These are phyloP conservation scores for Seiridium unicorne DNA, from an alignment of 2,329 filamentous ascomycete genomes.

Conservation along the genomic window DNA sequence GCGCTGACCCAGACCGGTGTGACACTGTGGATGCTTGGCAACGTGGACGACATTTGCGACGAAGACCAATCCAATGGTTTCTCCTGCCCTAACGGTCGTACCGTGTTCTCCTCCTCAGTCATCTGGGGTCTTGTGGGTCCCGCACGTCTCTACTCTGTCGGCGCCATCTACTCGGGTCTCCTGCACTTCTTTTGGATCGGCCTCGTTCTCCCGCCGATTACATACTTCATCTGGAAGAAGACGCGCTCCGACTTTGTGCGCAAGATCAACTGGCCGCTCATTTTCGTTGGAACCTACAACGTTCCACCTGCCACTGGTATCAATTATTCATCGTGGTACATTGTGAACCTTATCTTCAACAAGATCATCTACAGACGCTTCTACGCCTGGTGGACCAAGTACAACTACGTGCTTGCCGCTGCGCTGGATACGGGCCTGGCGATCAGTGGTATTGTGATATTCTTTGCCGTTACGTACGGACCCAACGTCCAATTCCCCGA, in stretches of 20 bases:
- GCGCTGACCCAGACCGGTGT: conserved; percentile 40
- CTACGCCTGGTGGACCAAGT: conserved; percentile 47
- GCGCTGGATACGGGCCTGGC: conserved; percentile 31
- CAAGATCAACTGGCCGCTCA: conserved; percentile 33
- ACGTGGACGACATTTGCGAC: conserved; percentile 40
- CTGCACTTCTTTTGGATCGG: conserved; percentile 53
- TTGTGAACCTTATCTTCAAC: conserved; percentile 45
- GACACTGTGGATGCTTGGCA: conserved; percentile 29
- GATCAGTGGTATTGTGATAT: conserved; percentile 31
- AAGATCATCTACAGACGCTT: conserved; percentile 38
- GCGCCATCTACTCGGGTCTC: conserved; percentile 43
- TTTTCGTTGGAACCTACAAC: conserved; percentile 35
- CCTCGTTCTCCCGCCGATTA: conserved; percentile 37
- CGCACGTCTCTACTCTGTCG: conserved; percentile 42
- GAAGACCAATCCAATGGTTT: conserved; percentile 41
- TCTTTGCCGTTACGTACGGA: conserved; percentile 33
- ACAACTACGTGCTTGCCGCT: conserved; percentile 35
- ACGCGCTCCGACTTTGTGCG: conserved; percentile 30
- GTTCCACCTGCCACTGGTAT: conserved; percentile 35
- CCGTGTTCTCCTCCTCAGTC: conserved; percentile 45
- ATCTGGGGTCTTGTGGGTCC: conserved; percentile 54
- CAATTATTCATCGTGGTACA: conserved; percentile 36
- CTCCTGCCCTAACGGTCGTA: conserved; percentile 46
- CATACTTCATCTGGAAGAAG: conserved; percentile 38
- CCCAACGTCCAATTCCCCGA: conserved; percentile 29